phyloP scores from a whole-genome alignment of 2,329 filamentous ascomycete genomes.

The Trichoderma sp. region DNA sequence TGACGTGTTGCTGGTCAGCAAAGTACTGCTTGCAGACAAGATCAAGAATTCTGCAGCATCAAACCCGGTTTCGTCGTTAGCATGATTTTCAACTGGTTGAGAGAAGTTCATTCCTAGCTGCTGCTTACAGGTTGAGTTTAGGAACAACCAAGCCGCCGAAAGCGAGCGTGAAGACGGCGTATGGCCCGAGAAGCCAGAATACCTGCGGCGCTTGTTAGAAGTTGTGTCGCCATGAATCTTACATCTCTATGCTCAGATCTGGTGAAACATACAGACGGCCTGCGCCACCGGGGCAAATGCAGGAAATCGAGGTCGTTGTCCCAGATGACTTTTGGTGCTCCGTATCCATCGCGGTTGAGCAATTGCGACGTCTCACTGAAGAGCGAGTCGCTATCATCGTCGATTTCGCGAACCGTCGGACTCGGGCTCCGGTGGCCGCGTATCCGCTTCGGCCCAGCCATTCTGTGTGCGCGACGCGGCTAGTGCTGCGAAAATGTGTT shows the following conservation, averaged over 20 bases:
- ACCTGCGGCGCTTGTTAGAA: slow-evolving; percentile 50
- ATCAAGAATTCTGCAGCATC: slow-evolving; percentile 61
- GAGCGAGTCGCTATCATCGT: slow-evolving; percentile 13
- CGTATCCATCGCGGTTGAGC: slow-evolving; percentile 31
- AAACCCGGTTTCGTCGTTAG: too few relatives aligned
- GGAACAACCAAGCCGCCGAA: slow-evolving; percentile 85
- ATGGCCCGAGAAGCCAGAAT: slow-evolving; percentile 78
- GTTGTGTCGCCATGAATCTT: background rate
- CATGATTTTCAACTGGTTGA: background rate
- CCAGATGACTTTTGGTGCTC: slow-evolving; percentile 9
- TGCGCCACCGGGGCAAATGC: slow-evolving; percentile 58
- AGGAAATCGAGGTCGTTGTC: slow-evolving; percentile 51
- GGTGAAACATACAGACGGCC: slow-evolving; percentile 53
- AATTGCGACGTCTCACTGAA: slow-evolving; percentile 40
- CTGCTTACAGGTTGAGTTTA: slow-evolving; percentile 69
- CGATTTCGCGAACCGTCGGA: slow-evolving; percentile 15
- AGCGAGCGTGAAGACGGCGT: slow-evolving; percentile 76
- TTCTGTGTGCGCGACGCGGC: background rate
- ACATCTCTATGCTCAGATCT: background rate
- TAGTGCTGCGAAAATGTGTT: background rate
- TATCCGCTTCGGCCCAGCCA: slow-evolving; percentile 16
- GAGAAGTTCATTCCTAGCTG: background rate
- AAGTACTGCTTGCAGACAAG: slow-evolving; percentile 84
- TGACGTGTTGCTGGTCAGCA: slow-evolving; percentile 56
- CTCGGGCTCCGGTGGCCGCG: background rate